These are phyloP conservation scores for Capsella rubella DNA, from an alignment of 441 rosid genomes.

Conservation along the genomic window DNA sequence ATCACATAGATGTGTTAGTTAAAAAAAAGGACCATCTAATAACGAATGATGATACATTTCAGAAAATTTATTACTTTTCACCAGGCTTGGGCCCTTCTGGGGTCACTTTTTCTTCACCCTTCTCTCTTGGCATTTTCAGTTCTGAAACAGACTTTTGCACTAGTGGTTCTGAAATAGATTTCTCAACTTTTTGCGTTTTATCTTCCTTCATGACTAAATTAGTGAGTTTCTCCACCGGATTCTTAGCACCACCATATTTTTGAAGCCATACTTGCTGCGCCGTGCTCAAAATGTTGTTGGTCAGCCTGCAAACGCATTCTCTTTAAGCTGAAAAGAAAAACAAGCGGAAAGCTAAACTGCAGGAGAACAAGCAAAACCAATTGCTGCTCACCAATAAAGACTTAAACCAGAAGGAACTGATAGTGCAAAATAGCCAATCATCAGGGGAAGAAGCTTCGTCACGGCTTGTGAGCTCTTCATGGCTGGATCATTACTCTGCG, in stretches of 20 bases:
- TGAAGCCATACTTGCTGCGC: conserved; percentile 97
- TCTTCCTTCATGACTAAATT: conserved; percentile 60
- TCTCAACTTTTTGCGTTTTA: conserved; percentile 46
- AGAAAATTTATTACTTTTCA: conserved; percentile 60
- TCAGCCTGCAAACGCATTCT: conserved; percentile 62
- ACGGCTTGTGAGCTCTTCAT: conserved; percentile 88
- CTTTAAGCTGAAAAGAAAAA: conserved; percentile 26
- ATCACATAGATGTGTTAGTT: conserved; percentile 30
- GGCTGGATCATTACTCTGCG: conserved; percentile 84
- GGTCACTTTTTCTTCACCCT: conserved; percentile 51
- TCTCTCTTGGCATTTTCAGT: conserved; percentile 42
- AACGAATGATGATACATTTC: neutral
- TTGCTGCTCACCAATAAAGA: conserved; percentile 84
- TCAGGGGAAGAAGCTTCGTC: conserved; percentile 79
- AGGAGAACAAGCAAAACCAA: conserved; percentile 18
- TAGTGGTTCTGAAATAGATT: conserved; percentile 42
- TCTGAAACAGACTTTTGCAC: conserved; percentile 55
- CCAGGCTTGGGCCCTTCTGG: conserved; percentile 74
- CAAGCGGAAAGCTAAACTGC: conserved; percentile 6
- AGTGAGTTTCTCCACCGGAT: conserved; percentile 50
- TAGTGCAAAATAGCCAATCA: conserved; percentile 94
- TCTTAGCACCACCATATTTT: conserved; percentile 81
- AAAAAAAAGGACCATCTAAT: conserved; percentile 17
- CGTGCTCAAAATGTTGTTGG: conserved; percentile 90
- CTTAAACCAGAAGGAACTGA: conserved; percentile 99